These are phyloP conservation scores for Plenodomus biglobosus DNA, from an alignment of 2,329 filamentous ascomycete genomes.

Conservation along the genomic window DNA sequence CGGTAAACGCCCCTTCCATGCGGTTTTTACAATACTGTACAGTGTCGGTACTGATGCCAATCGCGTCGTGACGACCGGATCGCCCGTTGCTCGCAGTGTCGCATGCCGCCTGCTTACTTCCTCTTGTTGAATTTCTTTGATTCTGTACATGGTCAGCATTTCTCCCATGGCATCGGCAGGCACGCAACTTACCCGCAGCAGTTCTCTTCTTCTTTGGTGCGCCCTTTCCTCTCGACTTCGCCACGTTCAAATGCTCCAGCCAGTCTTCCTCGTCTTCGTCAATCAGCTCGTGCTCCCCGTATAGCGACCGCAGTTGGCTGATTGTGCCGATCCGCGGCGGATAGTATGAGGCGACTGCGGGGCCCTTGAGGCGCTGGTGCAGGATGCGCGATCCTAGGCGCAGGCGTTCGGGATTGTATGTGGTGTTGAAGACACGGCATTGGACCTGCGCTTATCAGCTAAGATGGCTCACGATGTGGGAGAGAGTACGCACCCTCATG, in stretches of 20 bases:
- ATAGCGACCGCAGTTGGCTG: constrained; percentile 70
- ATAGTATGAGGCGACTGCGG: constrained; percentile 83
- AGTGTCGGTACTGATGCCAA: constrained; percentile 11
- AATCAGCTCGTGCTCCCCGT: constrained; percentile 67
- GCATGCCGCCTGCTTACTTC: constrained; percentile 29
- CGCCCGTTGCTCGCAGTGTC: neutral
- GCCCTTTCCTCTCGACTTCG: constrained; percentile 71
- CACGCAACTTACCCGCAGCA: constrained; percentile 46
- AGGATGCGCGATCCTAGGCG: constrained; percentile 91
- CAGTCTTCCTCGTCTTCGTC: constrained; percentile 80
- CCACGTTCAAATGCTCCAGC: constrained; percentile 64
- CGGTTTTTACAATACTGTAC: neutral
- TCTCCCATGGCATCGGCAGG: neutral
- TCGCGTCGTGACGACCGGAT: neutral
- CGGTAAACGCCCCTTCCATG: neutral
- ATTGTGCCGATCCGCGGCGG: constrained; percentile 73
- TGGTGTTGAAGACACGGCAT: constrained; percentile 89
- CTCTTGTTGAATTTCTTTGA: constrained; percentile 53
- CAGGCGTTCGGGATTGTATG: constrained; percentile 80
- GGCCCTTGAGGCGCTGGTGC: constrained; percentile 83
- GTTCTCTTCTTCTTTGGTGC: constrained; percentile 86
- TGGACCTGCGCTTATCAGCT: constrained; percentile 62
- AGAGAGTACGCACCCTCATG: constrained; percentile 65
- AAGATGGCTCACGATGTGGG: too few relatives aligned
- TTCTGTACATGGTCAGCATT: constrained; percentile 32